Percentiles rank a stretch among this genome's conserved stretches.
phyloP scores from a whole-genome alignment of 2,329 filamentous ascomycete species.

The Pseudogymnoascus sp. region DNA sequence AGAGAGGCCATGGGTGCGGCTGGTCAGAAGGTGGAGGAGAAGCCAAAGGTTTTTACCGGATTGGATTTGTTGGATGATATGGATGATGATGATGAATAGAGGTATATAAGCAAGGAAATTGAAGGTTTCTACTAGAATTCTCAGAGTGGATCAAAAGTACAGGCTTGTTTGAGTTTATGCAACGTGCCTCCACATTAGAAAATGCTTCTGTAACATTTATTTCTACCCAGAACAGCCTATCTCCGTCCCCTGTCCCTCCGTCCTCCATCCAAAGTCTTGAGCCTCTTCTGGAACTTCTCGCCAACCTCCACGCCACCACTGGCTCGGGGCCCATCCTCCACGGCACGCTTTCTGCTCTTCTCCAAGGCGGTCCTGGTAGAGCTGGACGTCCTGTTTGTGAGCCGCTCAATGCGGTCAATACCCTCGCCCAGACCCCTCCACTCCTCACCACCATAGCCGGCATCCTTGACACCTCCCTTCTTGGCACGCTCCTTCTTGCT shows the following conservation, averaged over 20 bases:
- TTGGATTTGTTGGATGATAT: constrained; percentile 33
- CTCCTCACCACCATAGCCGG: constrained; percentile 82
- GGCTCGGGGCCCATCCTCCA: constrained; percentile 63
- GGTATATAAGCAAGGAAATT: too few relatives aligned
- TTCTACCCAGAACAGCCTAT: background rate
- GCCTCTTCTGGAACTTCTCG: constrained; percentile 63
- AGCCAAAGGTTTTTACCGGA: constrained; percentile 30
- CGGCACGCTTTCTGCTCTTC: constrained; percentile 74
- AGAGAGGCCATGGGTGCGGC: constrained; percentile 19
- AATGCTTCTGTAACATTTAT: background rate
- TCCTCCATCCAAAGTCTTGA: constrained; percentile 41
- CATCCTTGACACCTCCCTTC: constrained; percentile 39
- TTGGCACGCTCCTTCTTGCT: constrained; percentile 82
- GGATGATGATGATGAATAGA: constrained; percentile 30
- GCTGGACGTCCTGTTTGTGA: constrained; percentile 63
- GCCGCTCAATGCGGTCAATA: constrained; percentile 72
- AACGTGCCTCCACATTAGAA: background rate
- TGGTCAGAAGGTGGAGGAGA: constrained; percentile 28
- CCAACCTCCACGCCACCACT: constrained; percentile 59
- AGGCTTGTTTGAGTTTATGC: background rate
- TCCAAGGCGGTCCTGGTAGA: constrained; percentile 52
- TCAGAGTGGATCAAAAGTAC: too few relatives aligned
- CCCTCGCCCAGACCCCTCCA: constrained; percentile 81
- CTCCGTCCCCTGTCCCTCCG: constrained; percentile 31
- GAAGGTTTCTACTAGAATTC: too few relatives aligned